Evolutionary conservation across 2,329 filamentous ascomycete genomes (phyloP), one percentile per base, ranked within the genome.

Genomic region (Hypomyces rosellus): DNA sequence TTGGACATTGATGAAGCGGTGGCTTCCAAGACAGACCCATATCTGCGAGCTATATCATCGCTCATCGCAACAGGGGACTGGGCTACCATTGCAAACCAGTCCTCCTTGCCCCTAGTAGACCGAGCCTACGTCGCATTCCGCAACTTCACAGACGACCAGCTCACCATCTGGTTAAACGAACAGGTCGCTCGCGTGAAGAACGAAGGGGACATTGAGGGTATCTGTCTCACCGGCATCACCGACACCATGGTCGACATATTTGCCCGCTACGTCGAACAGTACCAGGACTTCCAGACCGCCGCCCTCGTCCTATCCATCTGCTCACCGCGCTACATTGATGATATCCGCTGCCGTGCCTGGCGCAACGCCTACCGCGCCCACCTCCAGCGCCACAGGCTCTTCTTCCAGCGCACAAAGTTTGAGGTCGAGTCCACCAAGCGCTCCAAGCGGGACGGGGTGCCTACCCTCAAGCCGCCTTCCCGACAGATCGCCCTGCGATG

Each of bases 61-160:
- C 83, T 88, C 57, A 87, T 93, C 54, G 83, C 85, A 9, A 88
- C 84, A 0, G 85, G 85, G 4, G 80, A 89, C 63, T 93, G 89
- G 89, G 73, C 78, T 15, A 77, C 79, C 38, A 86, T 93, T 38
- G 84, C 86, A 37, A 80, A 85, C 55, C 87, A 90, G 62, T 74
- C 77, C 16, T 86, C 87, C 25, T 75, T 95, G 2, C 85, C 88
- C 1, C 76, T 93, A 2, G 77, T 82, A 12, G 88, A 92, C 62
- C 83, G 89, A 34, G 78, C 86, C 16, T 86, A 83, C 50, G 79
- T 92, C 25, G 89, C 88, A 1, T 73, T 92, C 33, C 76, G 81
- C 49, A 80, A 84, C 65, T 77, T 87, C 46, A 69, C 74, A 40
- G 84, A 87, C 57, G 74, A 77, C 5, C 73, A 80, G 57, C 74